Evolutionary conservation across 208 protist genomes (phyloP), one percentile per base, ranked within the genome.

Genomic region (Crithidia expoeki): DNA sequence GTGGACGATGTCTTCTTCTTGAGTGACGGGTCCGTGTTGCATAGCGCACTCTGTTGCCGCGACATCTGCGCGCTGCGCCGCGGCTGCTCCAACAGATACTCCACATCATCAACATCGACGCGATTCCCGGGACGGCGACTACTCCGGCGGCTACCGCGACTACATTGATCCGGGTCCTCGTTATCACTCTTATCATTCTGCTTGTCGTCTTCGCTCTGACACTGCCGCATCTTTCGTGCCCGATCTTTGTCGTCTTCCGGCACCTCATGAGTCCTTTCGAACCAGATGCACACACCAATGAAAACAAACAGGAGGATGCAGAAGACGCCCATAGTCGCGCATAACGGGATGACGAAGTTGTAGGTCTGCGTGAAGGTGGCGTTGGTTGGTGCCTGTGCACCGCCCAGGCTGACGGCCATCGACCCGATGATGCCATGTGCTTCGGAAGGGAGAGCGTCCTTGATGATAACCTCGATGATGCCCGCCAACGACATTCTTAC

Each of bases 21-120:
- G 25, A 64, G 52, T 2, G 58, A 64, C n/a, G 58, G 58, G 44
- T 64, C 58, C 58, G 52, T 64, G 42, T 64, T 52, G 58, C 36
- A 52, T 4, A 64, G 58, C 27, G 42, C 58, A 16, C 42, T 64
- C 11, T 50, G 58, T 44, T 64, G 58, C 38, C 44, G 58, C 27
- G 56, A 49, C 56, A 36, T 19, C 2, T 17, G 58, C 17, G 27
- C 25, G 28, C 58, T 21, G 44, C 36, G 38, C 11, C 16, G 21
- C 28, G 58, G 28, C 23, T 44, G 58, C 25, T 36, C 28, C 23
- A 1, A 7, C 51, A 56, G 32, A 23, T 56, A 23, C 42, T 38
- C 9, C 5, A 2, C 56, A 38, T 50, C 36, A 4, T 64, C 28
- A 4, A 4, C 28, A 17, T 32, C 17, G 23, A 4, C 25, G 2